Percentiles rank a stretch among this genome's conserved stretches.
phyloP scores from a whole-genome alignment of 371 early-diverging fungal genomes.

The Saksenaea vasiformis region DNA sequence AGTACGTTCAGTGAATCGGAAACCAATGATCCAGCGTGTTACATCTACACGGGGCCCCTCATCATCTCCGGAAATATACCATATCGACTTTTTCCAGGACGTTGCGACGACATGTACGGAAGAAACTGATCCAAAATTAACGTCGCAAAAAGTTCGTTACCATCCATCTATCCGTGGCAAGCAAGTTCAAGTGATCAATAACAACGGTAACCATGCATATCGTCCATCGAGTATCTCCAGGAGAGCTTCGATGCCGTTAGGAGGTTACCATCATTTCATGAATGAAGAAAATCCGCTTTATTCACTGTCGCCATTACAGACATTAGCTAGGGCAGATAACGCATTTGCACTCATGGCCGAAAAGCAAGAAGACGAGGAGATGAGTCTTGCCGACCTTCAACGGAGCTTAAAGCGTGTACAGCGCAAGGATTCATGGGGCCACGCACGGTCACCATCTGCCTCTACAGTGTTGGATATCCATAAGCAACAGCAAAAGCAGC shows the following conservation, averaged over 20 bases:
- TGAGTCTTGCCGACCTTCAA: conserved; percentile 40
- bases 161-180: conserved; percentile 41
- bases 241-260: neutral
- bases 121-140: conserved; percentile 7
- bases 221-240: neutral
- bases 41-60: neutral
- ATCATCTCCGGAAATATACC: conserved; percentile 21
- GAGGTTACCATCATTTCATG: neutral
- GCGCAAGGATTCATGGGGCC: conserved; percentile 13
- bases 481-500: conserved; percentile 12
- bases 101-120: conserved; percentile 18
- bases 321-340: conserved; percentile 13
- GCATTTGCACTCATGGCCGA: conserved; percentile 1
- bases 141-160: conserved; percentile 16
- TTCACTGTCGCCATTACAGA: conserved; percentile 14
- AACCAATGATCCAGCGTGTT: conserved; percentile 13
- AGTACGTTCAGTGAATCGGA: conserved; percentile 5
- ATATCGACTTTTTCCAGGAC: conserved; percentile 43
- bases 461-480: neutral
- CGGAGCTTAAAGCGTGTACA: conserved; percentile 23
- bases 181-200: conserved; percentile 16
- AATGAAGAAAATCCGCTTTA: neutral
- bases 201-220: neutral
- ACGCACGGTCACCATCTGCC: neutral
- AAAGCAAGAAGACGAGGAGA: conserved; percentile 33